These are phyloP conservation scores for Aaosphaeria arxii DNA, from an alignment of 2,329 filamentous ascomycete genomes.

Conservation along the genomic window DNA sequence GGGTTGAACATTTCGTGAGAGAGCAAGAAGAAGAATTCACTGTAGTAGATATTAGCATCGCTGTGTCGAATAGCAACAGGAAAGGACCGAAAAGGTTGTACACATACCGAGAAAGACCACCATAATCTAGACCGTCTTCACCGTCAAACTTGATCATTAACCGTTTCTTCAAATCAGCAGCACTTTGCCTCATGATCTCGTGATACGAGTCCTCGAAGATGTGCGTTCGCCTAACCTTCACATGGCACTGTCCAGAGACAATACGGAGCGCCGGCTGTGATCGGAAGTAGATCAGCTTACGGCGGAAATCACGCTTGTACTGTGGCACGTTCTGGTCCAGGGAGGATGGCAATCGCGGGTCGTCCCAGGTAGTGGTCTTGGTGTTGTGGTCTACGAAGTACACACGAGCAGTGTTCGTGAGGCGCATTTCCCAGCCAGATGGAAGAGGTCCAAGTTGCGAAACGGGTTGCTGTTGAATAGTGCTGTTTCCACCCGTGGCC, in stretches of 20 bases:
- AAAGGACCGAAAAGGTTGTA: not conserved
- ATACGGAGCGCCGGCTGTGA: conserved; percentile 96
- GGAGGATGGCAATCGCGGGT: conserved; percentile 90
- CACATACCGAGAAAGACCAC: conserved; percentile 76
- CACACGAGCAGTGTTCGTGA: conserved; percentile 95
- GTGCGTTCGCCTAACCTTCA: conserved; percentile 93
- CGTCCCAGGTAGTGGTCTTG: conserved; percentile 99
- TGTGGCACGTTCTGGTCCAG: conserved; percentile 97
- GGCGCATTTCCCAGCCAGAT: conserved; percentile 98
- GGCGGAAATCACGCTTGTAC: conserved; percentile 97
- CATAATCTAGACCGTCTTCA: conserved; percentile 96
- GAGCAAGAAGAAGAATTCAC: conserved; percentile 98
- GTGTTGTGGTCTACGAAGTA: conserved; percentile 99
- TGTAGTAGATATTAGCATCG: conserved; percentile 27
- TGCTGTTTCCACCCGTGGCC: conserved; percentile 63
- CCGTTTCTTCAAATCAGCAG: conserved; percentile 94
- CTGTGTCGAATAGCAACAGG: not conserved
- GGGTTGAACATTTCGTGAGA: conserved; percentile 99
- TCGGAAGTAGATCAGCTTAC: conserved; percentile 98
- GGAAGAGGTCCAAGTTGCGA: conserved; percentile 93
- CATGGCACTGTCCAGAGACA: conserved; percentile 92
- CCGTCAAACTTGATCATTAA: conserved; percentile 99
- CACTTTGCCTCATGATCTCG: conserved; percentile 95
- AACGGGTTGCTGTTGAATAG: conserved; percentile 95
- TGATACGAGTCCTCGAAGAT: conserved; percentile 99